These are phyloP conservation scores for Syncephalastrum contaminatum DNA, from an alignment of 371 early-diverging fungal species.

Conservation along the genomic window DNA sequence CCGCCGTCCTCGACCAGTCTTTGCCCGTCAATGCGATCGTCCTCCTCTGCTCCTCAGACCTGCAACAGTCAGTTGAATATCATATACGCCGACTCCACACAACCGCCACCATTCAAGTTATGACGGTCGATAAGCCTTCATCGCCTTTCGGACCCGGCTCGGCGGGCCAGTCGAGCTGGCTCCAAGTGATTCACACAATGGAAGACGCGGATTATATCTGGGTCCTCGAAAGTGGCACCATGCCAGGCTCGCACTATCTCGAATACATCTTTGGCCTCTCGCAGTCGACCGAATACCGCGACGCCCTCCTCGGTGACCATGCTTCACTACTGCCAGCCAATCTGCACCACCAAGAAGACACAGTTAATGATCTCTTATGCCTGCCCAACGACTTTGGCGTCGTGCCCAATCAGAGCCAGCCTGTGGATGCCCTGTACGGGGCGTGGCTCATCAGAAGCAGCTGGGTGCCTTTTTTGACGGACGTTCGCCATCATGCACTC, in stretches of 20 bases:
- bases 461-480: slow-evolving; percentile 32
- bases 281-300: slow-evolving; percentile 38
- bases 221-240: slow-evolving; percentile 34
- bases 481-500: slow-evolving; percentile 5
- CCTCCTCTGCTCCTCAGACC: slow-evolving; percentile 23
- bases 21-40: slow-evolving; percentile 31
- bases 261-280: slow-evolving; percentile 34
- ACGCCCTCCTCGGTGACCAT: slow-evolving; percentile 41
- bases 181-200: slow-evolving; percentile 16
- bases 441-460: slow-evolving; percentile 34
- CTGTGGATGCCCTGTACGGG: slow-evolving; percentile 39
- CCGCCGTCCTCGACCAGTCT: slow-evolving; percentile 36
- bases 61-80: slow-evolving; percentile 7
- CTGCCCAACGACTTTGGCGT: slow-evolving; percentile 20
- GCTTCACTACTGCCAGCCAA: slow-evolving; percentile 36
- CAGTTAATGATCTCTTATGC: slow-evolving; percentile 18
- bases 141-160: slow-evolving; percentile 1
- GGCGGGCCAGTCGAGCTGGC: slow-evolving; percentile 13
- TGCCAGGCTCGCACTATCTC: slow-evolving; percentile 27
- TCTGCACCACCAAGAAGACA: slow-evolving; percentile 13
- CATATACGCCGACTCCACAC: slow-evolving; percentile 4
- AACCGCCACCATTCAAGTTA: slow-evolving; percentile 3
- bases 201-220: slow-evolving; percentile 32
- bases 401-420: slow-evolving; percentile 27
- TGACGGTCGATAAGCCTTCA: slow-evolving; percentile 7